Evolutionary conservation across 257 asterid species (phyloP).

Genomic region (Solanum arcanum): DNA sequence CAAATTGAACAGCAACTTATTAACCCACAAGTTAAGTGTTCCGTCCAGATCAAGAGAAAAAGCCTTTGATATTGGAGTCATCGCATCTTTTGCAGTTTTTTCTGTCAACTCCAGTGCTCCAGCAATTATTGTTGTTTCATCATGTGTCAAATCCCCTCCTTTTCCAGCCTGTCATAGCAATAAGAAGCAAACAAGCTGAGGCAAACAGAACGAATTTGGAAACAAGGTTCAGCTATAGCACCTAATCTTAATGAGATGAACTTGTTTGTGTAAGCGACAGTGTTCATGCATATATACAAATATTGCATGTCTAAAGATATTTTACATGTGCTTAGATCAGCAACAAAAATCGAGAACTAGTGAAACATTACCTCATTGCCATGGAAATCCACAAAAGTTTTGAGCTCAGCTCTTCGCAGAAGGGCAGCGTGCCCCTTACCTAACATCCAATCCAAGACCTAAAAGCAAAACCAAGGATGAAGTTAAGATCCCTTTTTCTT

Average conservation of each 20-base stretch:
- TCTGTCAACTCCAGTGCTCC: slow-evolving; percentile 91
- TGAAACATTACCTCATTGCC: slow-evolving; percentile 71
- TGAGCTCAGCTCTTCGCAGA: slow-evolving; percentile 89
- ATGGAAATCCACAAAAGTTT: slow-evolving; percentile 96
- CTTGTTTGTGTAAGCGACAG: background rate
- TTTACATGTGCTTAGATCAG: background rate
- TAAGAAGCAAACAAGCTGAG: slow-evolving; percentile 1
- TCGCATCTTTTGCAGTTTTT: slow-evolving; percentile 94
- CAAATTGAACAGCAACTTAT: slow-evolving; percentile 3
- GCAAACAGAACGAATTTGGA: background rate
- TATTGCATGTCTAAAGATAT: background rate
- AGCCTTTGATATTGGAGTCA: slow-evolving; percentile 95
- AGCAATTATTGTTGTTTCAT: slow-evolving; percentile 93
- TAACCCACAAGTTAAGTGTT: slow-evolving; percentile 81
- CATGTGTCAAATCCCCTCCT: slow-evolving; percentile 98
- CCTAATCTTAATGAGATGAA: background rate
- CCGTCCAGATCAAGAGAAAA: slow-evolving; percentile 90
- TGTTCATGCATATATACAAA: background rate
- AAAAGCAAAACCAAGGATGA: slow-evolving; percentile 1
- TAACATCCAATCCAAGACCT: slow-evolving; percentile 96
- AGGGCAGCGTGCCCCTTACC: slow-evolving; percentile 97
- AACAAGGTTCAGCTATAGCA: background rate
- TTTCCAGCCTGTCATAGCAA: slow-evolving; percentile 68
- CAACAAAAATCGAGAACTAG: background rate
- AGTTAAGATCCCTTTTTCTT: background rate